phyloP scores from a whole-genome alignment of 441 rosid species.

The Populus tomentosa region DNA sequence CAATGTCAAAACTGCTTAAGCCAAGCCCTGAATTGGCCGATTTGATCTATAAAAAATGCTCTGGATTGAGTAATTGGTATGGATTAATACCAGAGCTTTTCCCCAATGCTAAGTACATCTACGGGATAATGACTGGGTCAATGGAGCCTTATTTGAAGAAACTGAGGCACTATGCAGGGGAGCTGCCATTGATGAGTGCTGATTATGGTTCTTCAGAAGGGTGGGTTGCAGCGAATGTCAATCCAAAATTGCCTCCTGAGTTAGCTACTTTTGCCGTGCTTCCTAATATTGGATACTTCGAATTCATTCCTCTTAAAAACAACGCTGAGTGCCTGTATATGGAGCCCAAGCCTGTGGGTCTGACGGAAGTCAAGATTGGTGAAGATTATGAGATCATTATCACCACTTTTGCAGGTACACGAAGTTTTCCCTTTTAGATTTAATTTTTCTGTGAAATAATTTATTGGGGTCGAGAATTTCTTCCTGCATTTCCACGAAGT shows the following conservation, averaged over 20 bases:
- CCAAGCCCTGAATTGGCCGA: constrained; percentile 75
- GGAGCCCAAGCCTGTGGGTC: constrained; percentile 50
- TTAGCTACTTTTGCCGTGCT: constrained; percentile 66
- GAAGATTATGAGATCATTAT: constrained; percentile 84
- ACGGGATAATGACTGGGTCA: constrained; percentile 97
- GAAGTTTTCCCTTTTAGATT: background rate
- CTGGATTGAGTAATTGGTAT: constrained; percentile 77
- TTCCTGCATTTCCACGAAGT: background rate
- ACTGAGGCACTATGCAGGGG: constrained; percentile 82
- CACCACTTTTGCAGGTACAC: constrained; percentile 80
- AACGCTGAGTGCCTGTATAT: constrained; percentile 15
- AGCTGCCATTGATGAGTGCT: constrained; percentile 67
- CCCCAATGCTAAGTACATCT: constrained; percentile 79
- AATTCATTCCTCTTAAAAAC: constrained; percentile 58
- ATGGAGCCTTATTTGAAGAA: constrained; percentile 88
- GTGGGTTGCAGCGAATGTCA: constrained; percentile 89
- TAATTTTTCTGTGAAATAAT: background rate
- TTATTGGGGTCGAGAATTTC: background rate
- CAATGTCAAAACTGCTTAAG: constrained; percentile 63
- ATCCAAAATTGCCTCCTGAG: constrained; percentile 70
- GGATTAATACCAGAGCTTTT: constrained; percentile 85
- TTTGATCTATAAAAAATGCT: constrained; percentile 45
- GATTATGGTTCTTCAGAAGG: constrained; percentile 98
- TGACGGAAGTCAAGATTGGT: constrained; percentile 72
- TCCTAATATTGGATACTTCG: constrained; percentile 87